Percentiles rank a stretch among this genome's conserved stretches.
Conservation (phyloP, 148 eudicot genomes). For the Polygonum maritimum region DNA sequence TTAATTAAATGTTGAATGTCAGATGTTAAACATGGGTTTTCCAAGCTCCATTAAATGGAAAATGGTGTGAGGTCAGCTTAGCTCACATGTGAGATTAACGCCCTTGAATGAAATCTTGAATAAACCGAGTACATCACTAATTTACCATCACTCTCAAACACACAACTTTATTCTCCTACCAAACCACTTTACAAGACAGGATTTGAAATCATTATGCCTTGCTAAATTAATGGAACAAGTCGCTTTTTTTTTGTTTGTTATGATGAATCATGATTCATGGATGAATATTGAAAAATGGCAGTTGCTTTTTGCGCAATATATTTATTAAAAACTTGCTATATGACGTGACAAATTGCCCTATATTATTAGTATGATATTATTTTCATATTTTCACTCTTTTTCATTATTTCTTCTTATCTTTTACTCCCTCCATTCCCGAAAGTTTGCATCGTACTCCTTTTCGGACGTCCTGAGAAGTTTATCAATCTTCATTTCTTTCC, state of each 20-base stretch:
- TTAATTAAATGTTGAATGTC: background rate
- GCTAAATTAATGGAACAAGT: background rate
- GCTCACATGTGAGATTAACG: background rate
- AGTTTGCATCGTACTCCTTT: no score
- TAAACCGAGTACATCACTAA: background rate
- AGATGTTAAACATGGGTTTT: background rate
- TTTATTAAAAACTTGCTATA: no score
- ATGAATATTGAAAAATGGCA: background rate
- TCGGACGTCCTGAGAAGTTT: no score
- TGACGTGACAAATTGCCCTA: no score
- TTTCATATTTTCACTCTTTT: no score
- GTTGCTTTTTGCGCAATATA: background rate
- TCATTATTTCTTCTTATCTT: no score
- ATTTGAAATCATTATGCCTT: background rate
- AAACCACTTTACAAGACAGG: background rate
- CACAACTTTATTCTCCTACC: slow-evolving; percentile 1
- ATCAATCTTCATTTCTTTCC: no score
- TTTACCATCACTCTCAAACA: background rate
- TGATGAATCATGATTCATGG: background rate
- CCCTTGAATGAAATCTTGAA: background rate
- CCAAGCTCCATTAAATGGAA: background rate
- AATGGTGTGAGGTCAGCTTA: background rate
- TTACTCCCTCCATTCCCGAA: no score
- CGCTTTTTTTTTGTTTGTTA: background rate
- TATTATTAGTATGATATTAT: no score